Evolutionary conservation across 768 basidiomycete species (phyloP), one percentile per base, ranked within the genome.

Genomic region (Termitomyces heimii): DNA sequence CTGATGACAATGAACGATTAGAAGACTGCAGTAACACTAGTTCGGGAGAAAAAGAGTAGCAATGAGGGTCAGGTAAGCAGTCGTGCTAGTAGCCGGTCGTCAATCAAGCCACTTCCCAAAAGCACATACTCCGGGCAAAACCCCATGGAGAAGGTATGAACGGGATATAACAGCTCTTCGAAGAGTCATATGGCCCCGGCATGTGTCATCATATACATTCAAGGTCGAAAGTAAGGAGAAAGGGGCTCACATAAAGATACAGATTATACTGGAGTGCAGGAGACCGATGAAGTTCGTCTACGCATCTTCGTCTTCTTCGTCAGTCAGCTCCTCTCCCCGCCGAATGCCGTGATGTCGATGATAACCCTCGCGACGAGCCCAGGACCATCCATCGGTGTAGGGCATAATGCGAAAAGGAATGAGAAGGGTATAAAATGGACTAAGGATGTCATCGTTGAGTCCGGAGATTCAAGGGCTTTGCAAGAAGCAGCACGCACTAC

Each of bases 181-280:
- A 76, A 86, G 85, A 64, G 84, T 90, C 89, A 83, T 88, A 85
- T 91, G 89, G 89, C 89, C 89, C 88, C 89, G 89, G 88, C 84
- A 77, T 63, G 61, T 83, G 59, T 85, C 88, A 86, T 89, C 87
- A 73, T 66, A 59, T 39, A 56, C 45, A 10, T 31, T 31, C 42
- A 20, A 49, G 51, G 55, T 52, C 47, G 37, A 20, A 32, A 42
- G 51, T 34, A 35, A 48, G 50, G 49, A 28, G 16, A 18, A 39
- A 34, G 9, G 31, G 37, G 39, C 56, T 53, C 20, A 58, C 51
- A 46, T 40, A 31, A 9, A 46, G 28, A n/a, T 57, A 24, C 20
- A 59, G 24, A 48, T 50, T 26, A 18, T 20, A 14, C 12, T 28
- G 43, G n/a, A 32, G 52, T 34, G 14, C 37, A 32, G 26, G 52